Percentiles rank a stretch among this genome's conserved stretches.
Conservation (phyloP, 192 early-diverging fungal genomes). For the Umbelopsis ramanniana region DNA sequence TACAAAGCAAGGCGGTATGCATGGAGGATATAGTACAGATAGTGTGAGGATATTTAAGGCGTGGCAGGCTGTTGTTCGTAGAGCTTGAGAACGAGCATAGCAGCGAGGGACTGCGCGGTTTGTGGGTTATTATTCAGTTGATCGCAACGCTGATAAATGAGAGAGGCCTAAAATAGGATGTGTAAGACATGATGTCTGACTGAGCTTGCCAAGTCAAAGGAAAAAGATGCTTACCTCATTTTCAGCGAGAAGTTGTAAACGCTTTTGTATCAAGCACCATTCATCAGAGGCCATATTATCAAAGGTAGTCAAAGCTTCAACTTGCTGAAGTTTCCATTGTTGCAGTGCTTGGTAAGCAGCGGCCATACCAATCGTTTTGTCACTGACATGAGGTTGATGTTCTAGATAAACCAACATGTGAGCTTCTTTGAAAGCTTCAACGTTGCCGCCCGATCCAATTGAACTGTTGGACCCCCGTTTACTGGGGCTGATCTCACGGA, state of each 20-base stretch:
- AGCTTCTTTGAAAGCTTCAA: constrained; percentile 37
- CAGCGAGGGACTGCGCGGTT: constrained; percentile 24
- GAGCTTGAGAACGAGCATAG: constrained; percentile 30
- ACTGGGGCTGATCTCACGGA: not conserved
- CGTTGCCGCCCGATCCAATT: not conserved
- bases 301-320: constrained; percentile 8
- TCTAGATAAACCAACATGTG: constrained; percentile 29
- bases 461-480: constrained; percentile 16
- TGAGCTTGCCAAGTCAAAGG: no score
- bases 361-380: constrained; percentile 42
- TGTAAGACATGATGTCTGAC: no score
- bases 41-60: constrained; percentile 15
- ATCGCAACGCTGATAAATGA: constrained; percentile 18
- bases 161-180: no score
- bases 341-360: constrained; percentile 40
- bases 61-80: constrained; percentile 32
- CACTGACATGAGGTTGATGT: constrained; percentile 32
- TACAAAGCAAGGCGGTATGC: not conserved
- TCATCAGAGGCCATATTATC: not conserved
- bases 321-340: constrained; percentile 32
- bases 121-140: constrained; percentile 29
- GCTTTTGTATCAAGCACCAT: not conserved
- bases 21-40: constrained; percentile 7
- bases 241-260: not conserved
- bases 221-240: not conserved